Base-by-base conservation (phyloP, 2,329 filamentous ascomycete genomes). In the Pseudogymnoascus sp. region DNA sequence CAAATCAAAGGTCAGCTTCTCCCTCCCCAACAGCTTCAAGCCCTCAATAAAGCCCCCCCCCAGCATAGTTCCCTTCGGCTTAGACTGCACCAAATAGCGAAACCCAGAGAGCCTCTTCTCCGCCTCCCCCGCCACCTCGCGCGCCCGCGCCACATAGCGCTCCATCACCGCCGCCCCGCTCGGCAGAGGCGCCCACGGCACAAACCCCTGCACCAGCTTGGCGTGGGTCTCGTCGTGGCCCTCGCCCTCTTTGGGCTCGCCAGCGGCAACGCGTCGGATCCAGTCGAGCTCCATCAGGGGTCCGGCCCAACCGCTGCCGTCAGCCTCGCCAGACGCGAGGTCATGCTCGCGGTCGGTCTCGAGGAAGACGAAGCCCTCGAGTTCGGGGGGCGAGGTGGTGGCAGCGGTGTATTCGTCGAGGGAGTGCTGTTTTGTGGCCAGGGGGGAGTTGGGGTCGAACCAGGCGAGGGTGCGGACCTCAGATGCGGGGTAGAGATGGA, bases 181-280 rank as follows among this genome's bases (percentile, higher is more conserved):
- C 8, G 88, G 82, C 56, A 96, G 70, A 0, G 92, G 92, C n/a
- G 90, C 91, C 89, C 90, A 96, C 1, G 90, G 84, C 3, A 96
- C 80, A 64, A 91, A 82, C 0, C 81, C 92, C 2, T 85, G 75
- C 66, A 89, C 84, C 18, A 85, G 74, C 21, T 74, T 70, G 12
- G 76, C 76, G 59, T 85, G 79, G 2, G 71, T 71, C 37, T 74
- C 62, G 1, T 69, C 68, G 71, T 88, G 83, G 33, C 83, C 85
- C 67, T 88, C 82, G 26, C 79, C 80, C 1, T 77, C 70, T 26
- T 74, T 69, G 0, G 84, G 81, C 60, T 74, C 70, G 10, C 86
- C 86, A 35, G 82, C 77, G 3, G 83, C 82, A 61, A 95, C 80
- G 37, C 84, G 79, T 61, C 82, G 77, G 60, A 92, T 71, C 72